A percentile compares a stretch with the other conserved stretches of the same genome.
These are phyloP conservation scores for Physcomitrium patens DNA, from an alignment of 225 moss, liverwort and hornwort genomes.

Conservation along the genomic window DNA sequence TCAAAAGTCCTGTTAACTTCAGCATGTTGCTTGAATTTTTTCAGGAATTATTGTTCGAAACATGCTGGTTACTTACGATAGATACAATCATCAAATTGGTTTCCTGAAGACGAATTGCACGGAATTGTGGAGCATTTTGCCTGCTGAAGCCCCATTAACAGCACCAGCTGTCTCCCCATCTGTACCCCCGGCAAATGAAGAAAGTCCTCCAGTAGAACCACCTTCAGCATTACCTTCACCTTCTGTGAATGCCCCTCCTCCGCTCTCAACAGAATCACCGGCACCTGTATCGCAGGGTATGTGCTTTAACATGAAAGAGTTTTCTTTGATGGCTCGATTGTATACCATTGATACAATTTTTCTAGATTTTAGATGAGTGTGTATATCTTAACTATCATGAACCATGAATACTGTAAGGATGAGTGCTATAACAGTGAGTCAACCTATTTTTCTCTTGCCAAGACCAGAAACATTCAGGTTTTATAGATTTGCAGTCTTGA, in stretches of 20 bases:
- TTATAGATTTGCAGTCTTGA: background rate
- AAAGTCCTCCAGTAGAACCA: constrained; percentile 27
- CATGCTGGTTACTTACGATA: constrained; percentile 91
- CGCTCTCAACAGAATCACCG: constrained; percentile 1
- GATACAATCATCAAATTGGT: constrained; percentile 79
- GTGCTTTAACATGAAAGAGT: constrained; percentile 17
- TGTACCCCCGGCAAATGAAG: constrained; percentile 35
- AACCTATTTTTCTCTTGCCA: constrained; percentile 11
- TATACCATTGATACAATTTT: background rate
- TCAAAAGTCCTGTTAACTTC: constrained; percentile 13
- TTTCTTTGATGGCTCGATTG: background rate
- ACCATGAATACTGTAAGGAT: background rate
- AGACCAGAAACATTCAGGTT: background rate
- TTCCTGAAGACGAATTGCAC: constrained; percentile 93
- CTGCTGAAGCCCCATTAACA: constrained; percentile 44
- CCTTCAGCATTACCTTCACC: too few species aligned
- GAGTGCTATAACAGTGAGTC: constrained; percentile 13
- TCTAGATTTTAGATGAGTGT: background rate
- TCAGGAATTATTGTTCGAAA: constrained; percentile 97
- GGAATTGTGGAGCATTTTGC: constrained; percentile 76
- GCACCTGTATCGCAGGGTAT: constrained; percentile 41
- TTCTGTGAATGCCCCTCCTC: too few species aligned
- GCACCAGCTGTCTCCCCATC: constrained; percentile 6
- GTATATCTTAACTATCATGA: background rate
- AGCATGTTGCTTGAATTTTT: constrained; percentile 17